These are phyloP conservation scores for Streptanthus diversifolius DNA, from an alignment of 345 rosid genomes.

Conservation along the genomic window DNA sequence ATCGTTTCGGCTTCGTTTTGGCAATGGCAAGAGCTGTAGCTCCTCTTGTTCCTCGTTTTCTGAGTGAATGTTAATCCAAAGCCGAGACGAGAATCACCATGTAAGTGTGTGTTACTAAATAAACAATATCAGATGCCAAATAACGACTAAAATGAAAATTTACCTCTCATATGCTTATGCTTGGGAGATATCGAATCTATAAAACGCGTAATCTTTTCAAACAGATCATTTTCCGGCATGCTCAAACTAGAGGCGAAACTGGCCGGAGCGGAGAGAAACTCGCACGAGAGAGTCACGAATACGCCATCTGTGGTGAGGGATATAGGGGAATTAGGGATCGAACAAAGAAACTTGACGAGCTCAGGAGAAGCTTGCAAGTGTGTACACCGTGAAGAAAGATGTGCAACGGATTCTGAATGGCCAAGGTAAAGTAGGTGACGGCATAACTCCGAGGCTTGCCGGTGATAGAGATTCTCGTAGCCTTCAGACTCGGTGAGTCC, in stretches of 20 bases:
- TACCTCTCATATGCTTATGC: constrained; percentile 22
- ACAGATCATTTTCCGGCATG: not conserved
- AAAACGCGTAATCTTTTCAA: constrained; percentile 8
- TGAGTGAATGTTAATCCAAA: not conserved
- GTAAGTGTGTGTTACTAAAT: not conserved
- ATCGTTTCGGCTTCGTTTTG: constrained; percentile 20
- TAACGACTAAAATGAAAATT: not conserved
- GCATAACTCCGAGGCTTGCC: constrained; percentile 23
- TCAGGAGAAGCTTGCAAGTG: constrained; percentile 16
- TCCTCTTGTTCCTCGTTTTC: constrained; percentile 16
- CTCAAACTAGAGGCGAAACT: constrained; percentile 15
- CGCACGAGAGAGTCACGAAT: constrained; percentile 27
- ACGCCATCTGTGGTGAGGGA: constrained; percentile 25
- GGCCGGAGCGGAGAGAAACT: constrained; percentile 24
- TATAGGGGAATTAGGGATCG: constrained; percentile 33
- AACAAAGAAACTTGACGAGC: constrained; percentile 18
- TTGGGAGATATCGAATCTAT: constrained; percentile 4
- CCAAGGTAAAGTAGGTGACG: constrained; percentile 29
- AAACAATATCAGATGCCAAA: not conserved
- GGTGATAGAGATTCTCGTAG: not conserved
- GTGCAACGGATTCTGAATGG: not conserved
- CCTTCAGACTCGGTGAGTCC: constrained; percentile 8
- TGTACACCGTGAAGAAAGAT: constrained; percentile 14
- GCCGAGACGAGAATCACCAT: not conserved
- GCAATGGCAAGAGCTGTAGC: constrained; percentile 18